Evolutionary conservation across 2,329 filamentous ascomycete species (phyloP), one percentile per base, ranked within the genome.

Genomic region (Blastomyces gilchristii): DNA sequence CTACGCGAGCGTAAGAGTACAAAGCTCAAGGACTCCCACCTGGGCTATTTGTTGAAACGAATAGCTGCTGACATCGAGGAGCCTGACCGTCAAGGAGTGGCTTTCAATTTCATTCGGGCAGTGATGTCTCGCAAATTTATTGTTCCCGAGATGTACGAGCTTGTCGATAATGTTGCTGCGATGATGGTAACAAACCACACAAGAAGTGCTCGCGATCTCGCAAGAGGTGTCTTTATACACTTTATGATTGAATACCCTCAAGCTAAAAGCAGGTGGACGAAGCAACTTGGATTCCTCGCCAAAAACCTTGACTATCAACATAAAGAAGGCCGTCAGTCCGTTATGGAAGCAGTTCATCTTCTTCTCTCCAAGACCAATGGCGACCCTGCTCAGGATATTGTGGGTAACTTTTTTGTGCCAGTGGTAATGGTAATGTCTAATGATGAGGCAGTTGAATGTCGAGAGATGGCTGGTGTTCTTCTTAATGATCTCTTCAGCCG

Each of bases 151-250:
- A 87, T 99, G 39, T 99, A 99, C 72, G 93, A 97, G 71, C 87
- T 89, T 9, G 83, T 97, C 66, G 94, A 99, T 73, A 87, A 91
- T 69, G 87, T 96, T 39, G 90, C 91, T 57, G 87, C 85, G 3
- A 88, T 97, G 73, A 97, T 97, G 92, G 89, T 99, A 63, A 96
- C 89, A 54, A 97, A 97, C 72, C 90, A 96, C 66, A 92, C 95
- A 68, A 88, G 89, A 68, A 87, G 89, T 67, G 93, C 93, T 2
- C 85, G 94, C 61, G 91, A 97, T 73, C 81, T 96, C 47, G 92
- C 93, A 16, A 84, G 94, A 63, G 91, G 91, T 25, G 88, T 91
- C 16, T 99, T 95, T 75, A 88, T 96, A 74, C 91, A 97, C 68
- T 99, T 99, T 77, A 79, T 99, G 63, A 85, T 92, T 67, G 91